Base-by-base conservation (phyloP, 192 early-diverging fungal genomes). In the Pilaira anomala region DNA sequence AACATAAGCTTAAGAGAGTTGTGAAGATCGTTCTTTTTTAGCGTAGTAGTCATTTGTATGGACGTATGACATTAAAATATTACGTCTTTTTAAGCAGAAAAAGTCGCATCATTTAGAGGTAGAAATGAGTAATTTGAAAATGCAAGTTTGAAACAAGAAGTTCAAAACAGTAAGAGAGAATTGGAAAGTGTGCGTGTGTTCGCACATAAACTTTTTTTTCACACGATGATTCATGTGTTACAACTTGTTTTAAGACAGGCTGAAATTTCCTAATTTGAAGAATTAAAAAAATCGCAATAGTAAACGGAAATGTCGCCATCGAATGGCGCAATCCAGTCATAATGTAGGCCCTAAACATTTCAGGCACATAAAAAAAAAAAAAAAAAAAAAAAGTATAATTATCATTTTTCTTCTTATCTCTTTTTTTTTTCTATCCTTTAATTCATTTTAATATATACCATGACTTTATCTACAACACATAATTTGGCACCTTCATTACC, bases 261-360 rank as follows among this genome's bases (percentile, higher is more conserved):
- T 3, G 11, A n/a, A 9, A 11, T 1, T 25, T 58, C 33, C 56
- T 33, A 40, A 41, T 41, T 58, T 41, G 14, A 29, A 29, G 29
- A 25, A 46, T 19, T 18, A 46, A 18, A 58, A 5, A 25, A 16
- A 39, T 65, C 63, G 63, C 63, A 65, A 65, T 65, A 19, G 50
- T 7, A 24, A 3, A 56, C 18, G 14, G 44, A 65, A 44, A 65
- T 65, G 53, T 65, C 63, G 63, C 53, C 51, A 65, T 65, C 44
- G 28, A n/a, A 56, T 65, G 63, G 63, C 63, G 63, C 53, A 54
- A 65, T 65, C 36, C 30, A n/a, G 19, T 24, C 12, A 21, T 25
- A 58, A 24, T 58, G 13, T 19, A 42, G 36, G 18, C n/a, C 7
- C 18, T 36, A 13, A 24, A 13, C 56, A 58, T 42, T 25, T 22